Evolutionary conservation across 2,329 filamentous ascomycete species (phyloP).

Genomic region (Lasiodiplodia sp.): DNA sequence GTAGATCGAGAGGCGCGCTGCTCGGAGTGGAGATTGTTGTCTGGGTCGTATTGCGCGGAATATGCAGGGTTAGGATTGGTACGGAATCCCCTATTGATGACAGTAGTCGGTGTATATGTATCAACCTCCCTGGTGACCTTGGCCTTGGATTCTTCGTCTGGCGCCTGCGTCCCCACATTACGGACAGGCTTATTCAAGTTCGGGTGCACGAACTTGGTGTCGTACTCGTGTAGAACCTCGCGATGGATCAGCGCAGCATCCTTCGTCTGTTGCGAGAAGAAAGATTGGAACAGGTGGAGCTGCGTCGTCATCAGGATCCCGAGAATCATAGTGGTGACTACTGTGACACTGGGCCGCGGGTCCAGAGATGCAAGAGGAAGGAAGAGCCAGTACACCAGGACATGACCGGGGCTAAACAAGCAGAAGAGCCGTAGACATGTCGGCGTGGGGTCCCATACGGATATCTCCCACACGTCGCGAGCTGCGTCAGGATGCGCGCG

Average conservation of each 20-base stretch:
- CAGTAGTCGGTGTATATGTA: constrained; percentile 66
- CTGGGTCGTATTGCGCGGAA: constrained; percentile 73
- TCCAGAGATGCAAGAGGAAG: constrained; percentile 80
- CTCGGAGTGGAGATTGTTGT: constrained; percentile 50
- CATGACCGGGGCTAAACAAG: constrained; percentile 90
- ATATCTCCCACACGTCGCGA: constrained; percentile 92
- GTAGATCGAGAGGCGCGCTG: constrained; percentile 24
- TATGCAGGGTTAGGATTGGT: constrained; percentile 87
- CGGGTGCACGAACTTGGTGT: constrained; percentile 93
- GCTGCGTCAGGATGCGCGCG: constrained; percentile 82
- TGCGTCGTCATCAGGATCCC: constrained; percentile 78
- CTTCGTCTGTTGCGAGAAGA: constrained; percentile 83
- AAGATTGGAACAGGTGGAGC: constrained; percentile 74
- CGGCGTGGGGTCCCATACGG: constrained; percentile 91
- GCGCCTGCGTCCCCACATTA: constrained; percentile 81
- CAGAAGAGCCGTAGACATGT: constrained; percentile 84
- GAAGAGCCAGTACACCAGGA: constrained; percentile 88
- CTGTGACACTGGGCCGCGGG: constrained; percentile 81
- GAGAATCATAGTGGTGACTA: constrained; percentile 82
- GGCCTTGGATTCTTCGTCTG: constrained; percentile 38
- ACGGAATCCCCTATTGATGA: constrained; percentile 77
- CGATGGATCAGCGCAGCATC: constrained; percentile 85
- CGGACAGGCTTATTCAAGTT: constrained; percentile 81
- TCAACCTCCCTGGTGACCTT: constrained; percentile 60
- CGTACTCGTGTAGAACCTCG: constrained; percentile 94